Conservation (phyloP, 768 basidiomycete species). For the Sistotremastrum niveocremeum region DNA sequence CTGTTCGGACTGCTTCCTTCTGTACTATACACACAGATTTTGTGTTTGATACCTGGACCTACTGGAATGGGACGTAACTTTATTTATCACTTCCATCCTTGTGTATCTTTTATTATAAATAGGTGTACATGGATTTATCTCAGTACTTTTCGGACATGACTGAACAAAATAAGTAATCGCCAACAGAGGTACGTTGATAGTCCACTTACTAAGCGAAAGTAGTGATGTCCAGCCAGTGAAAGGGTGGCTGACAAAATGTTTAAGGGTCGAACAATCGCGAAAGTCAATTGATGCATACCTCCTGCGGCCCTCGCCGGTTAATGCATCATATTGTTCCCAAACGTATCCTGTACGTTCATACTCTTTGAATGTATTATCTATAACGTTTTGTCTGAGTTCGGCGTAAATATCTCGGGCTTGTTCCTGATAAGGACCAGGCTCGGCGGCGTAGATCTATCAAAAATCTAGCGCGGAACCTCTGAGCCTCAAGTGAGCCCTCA, state of each 20-base stretch:
- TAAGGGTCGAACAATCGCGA: slow-evolving; percentile 3
- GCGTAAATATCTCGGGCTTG: slow-evolving; percentile 68
- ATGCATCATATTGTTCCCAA: slow-evolving; percentile 93
- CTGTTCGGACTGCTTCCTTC: too few relatives aligned
- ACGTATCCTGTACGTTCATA: slow-evolving; percentile 88
- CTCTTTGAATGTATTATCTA: slow-evolving; percentile 78
- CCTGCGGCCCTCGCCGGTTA: slow-evolving; percentile 70
- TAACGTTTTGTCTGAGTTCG: slow-evolving; percentile 67
- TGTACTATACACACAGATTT: too few relatives aligned
- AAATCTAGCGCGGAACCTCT: not conserved
- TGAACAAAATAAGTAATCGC: slow-evolving; percentile 14
- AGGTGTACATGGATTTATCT: slow-evolving; percentile 6
- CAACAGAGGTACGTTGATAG: not conserved
- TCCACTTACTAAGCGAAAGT: slow-evolving; percentile 66
- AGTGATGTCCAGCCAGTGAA: slow-evolving; percentile 97
- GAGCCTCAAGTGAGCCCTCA: slow-evolving; percentile 15
- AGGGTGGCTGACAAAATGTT: slow-evolving; percentile 50
- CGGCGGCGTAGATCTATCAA: slow-evolving; percentile 56
- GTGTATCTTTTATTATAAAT: not conserved
- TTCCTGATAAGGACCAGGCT: slow-evolving; percentile 69
- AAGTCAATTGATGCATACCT: slow-evolving; percentile 39
- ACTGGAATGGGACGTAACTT: too few relatives aligned
- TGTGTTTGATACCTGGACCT: too few relatives aligned
- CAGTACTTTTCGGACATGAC: slow-evolving; percentile 61
- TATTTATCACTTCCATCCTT: not conserved